Evolutionary conservation across 2,329 filamentous ascomycete species (phyloP), one percentile per base, ranked within the genome.

Genomic region (Diplocarpon mali): DNA sequence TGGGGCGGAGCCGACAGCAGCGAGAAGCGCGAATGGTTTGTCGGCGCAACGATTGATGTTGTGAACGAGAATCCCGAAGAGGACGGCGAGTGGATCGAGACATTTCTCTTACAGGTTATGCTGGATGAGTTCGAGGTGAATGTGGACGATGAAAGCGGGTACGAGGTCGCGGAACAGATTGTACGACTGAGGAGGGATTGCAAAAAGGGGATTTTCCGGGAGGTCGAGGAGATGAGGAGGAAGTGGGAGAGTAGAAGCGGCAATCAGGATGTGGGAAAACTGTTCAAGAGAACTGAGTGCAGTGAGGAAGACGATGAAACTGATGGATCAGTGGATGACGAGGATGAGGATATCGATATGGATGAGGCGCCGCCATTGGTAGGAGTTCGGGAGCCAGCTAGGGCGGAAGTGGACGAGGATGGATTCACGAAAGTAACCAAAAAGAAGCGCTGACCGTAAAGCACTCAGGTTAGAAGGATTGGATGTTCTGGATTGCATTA

Each of bases 11-110:
- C 85, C 34, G 80, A 87, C 60, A 52, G 47, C 83, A 80, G 72
- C 49, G 87, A 93, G 65, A 96, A 96, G 70, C 84, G 90, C 59
- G 90, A 95, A 72, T 96, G 89, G 90, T 85, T 98, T 59, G 90
- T 85, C 41, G 89, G 88, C 52, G 85, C 84, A 35, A 73, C 96
- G 42, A 83, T 81, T 47, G 86, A 95, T 20, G 77, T 95, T 51
- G 83, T 95, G 56, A 52, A 59, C 14, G 65, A 69, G 10, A 66
- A 70, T 3, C 70, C 77, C 2, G 69, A 78, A 44, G 79, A 85
- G 10, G 84, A 95, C 55, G 68, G 75, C 14, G 78, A 83, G 52
- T 87, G 95, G 56, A 69, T 95, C 35, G 90, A 96, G 68, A 75
- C 82, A 34, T 79, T 93, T 41, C 70, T 96, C 38, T 70, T 95